phyloP scores from a whole-genome alignment of 2,329 filamentous ascomycete species.

The Aspergillus pseudoglaucus region DNA sequence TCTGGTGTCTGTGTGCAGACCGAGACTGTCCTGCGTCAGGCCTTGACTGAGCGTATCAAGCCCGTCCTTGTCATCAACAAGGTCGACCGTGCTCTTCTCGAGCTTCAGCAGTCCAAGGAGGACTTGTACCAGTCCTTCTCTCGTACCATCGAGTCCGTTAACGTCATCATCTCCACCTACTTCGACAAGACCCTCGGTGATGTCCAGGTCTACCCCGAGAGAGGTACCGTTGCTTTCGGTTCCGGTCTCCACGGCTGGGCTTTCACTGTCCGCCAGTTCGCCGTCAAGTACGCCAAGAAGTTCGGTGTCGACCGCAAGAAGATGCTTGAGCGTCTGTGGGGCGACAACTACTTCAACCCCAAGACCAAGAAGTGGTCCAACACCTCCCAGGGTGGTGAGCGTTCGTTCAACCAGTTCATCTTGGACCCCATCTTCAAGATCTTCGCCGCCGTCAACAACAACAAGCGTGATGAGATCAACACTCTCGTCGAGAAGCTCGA shows the following conservation, averaged over 20 bases:
- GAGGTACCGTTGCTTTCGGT: constrained; percentile 96
- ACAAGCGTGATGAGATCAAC: constrained; percentile 88
- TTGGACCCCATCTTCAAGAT: constrained; percentile 99
- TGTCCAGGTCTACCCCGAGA: constrained; percentile 96
- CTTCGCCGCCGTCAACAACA: constrained; percentile 94
- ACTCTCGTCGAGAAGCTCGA: constrained; percentile 85
- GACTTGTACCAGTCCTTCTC: constrained; percentile 99
- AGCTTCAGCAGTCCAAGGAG: constrained; percentile 97
- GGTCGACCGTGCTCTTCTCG: constrained; percentile 98
- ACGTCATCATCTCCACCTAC: constrained; percentile 99
- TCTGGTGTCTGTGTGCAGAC: constrained; percentile 99
- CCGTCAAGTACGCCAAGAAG: constrained; percentile 95
- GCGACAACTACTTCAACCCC: constrained; percentile 99
- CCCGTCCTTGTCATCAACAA: constrained; percentile 99
- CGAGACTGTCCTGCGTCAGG: constrained; percentile 98
- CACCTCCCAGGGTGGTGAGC: constrained; percentile 71
- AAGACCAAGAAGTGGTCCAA: constrained; percentile 99
- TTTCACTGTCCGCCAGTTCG: constrained; percentile 98
- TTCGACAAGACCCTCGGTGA: constrained; percentile 95
- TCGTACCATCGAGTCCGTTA: constrained; percentile 98
- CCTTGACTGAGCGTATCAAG: constrained; percentile 99
- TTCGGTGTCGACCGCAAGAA: constrained; percentile 99
- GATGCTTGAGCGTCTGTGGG: constrained; percentile 99
- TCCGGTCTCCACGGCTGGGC: constrained; percentile 99
- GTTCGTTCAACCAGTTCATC: constrained; percentile 99